Percentiles rank a stretch among this genome's conserved stretches.
phyloP scores from a whole-genome alignment of 257 asterid species.

The Solanum arcanum region DNA sequence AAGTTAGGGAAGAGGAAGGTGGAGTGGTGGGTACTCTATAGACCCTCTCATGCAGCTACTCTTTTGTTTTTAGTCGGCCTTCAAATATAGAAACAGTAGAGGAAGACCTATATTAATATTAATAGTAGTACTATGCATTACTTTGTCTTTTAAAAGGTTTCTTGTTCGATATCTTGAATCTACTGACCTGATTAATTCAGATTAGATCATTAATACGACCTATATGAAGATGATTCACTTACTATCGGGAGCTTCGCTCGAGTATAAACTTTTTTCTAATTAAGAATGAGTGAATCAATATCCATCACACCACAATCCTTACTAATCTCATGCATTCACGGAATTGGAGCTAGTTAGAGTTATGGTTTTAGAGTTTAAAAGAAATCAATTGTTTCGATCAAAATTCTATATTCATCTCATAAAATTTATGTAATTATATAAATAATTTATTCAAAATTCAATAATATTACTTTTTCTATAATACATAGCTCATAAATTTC shows the following conservation, averaged over 20 bases:
- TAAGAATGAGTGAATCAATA: neutral
- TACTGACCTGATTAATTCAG: neutral
- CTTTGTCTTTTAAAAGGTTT: neutral
- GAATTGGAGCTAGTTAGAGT: neutral
- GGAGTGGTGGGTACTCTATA: constrained; percentile 46
- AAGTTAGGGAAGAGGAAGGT: constrained; percentile 31
- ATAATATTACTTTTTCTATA: neutral
- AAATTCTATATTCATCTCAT: neutral
- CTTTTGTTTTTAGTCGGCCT: constrained; percentile 26
- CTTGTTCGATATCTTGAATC: neutral
- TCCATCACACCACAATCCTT: neutral
- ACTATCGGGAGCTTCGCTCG: accelerated
- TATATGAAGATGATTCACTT: neutral
- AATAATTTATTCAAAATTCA: neutral
- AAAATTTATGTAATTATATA: neutral
- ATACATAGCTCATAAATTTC: neutral
- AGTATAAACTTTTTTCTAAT: neutral
- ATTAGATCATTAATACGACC: neutral
- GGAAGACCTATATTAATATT: neutral
- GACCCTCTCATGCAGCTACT: constrained; percentile 60
- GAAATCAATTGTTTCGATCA: neutral
- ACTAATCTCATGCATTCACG: neutral
- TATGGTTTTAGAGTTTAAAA: neutral
- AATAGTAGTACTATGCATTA: neutral
- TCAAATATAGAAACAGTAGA: constrained; percentile 5